Base-by-base conservation (phyloP, 108 stramenopile genomes). In the Schizochytrium sp. region DNA sequence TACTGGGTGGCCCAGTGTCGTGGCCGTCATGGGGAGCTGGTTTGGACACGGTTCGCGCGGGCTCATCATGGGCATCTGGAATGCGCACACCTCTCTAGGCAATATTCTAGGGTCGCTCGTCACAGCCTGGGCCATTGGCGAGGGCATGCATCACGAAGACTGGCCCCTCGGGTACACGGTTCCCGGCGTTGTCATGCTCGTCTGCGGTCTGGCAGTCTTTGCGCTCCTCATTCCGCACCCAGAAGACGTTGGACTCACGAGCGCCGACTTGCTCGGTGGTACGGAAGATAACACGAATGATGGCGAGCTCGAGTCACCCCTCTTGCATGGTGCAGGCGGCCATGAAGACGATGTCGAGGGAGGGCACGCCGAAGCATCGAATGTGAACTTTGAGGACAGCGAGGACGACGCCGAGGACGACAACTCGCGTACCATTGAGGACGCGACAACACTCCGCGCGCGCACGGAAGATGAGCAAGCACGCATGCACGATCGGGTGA, bases 1-100 rank as follows among this genome's bases (percentile, higher is more conserved):
- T 12, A 53, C 51, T 18, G 76, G 76, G 0, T 83, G 76, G 76
- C 76, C 76, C n/a, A 83, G 76, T 23, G 76, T 83, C 28, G 18
- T 83, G 45, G 45, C 76, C n/a, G 76, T 83, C 48, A 83, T 83
- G 76, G 76, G 76, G 1, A 53, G 48, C 25, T 83, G 76, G 76
- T 83, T 83, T 34, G 76, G 76, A 1, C 76, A 83, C 51, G 76
- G 76, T 0, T 53, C 48, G 10, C 76, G 76, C 45, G 76, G 76
- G 23, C 51, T 83, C 6, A 53, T 83, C 76, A 83, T 83, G 76
- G 76, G 76, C n/a, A 28, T 83, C 18, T 83, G 76, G 76, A 83
- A 83, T 4, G 76, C 76, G 12, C 76, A 83, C 23, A 83, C 76
- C 28, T 83, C 76, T 3, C n/a, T 83, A 0, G 76, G 76, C 19